A percentile compares a stretch with the other conserved stretches of the same genome.
Evolutionary conservation across 2,329 filamentous ascomycete species (phyloP).

Genomic region (Botrytis squamosa): DNA sequence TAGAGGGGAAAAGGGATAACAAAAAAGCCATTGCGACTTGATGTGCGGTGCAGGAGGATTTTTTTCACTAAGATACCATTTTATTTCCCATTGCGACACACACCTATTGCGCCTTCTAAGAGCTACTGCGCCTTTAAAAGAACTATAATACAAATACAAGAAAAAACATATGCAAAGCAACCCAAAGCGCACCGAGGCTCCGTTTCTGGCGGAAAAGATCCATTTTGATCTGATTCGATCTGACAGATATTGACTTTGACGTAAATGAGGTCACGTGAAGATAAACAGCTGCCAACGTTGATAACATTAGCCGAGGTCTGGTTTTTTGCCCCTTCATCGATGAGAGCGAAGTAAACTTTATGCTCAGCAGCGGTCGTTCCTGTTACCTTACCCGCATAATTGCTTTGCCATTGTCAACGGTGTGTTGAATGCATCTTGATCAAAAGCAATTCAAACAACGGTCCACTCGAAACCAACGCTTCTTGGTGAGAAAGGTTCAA

Average conservation of each 20-base stretch:
- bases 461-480: neutral
- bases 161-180: neutral
- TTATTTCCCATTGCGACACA: slow-evolving; percentile 14
- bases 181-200: neutral
- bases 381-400: too few relatives aligned
- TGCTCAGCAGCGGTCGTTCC: neutral
- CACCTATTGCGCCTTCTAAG: slow-evolving; percentile 3
- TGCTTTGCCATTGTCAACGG: neutral
- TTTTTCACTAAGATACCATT: slow-evolving; percentile 11
- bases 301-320: slow-evolving; percentile 2
- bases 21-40: slow-evolving; percentile 5
- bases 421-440: neutral
- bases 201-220: neutral
- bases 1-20: neutral
- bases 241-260: neutral
- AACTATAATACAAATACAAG: neutral
- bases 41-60: slow-evolving; percentile 6
- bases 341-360: neutral
- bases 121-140: neutral
- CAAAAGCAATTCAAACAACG: neutral
- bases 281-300: neutral
- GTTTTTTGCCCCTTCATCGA: neutral
- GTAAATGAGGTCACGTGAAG: neutral
- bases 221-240: too few relatives aligned
- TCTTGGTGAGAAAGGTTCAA: neutral